Percentiles rank a stretch among this genome's conserved stretches.
These are phyloP conservation scores for Sporisorium scitamineum DNA, from an alignment of 1,284 basidiomycete species.

Conservation along the genomic window DNA sequence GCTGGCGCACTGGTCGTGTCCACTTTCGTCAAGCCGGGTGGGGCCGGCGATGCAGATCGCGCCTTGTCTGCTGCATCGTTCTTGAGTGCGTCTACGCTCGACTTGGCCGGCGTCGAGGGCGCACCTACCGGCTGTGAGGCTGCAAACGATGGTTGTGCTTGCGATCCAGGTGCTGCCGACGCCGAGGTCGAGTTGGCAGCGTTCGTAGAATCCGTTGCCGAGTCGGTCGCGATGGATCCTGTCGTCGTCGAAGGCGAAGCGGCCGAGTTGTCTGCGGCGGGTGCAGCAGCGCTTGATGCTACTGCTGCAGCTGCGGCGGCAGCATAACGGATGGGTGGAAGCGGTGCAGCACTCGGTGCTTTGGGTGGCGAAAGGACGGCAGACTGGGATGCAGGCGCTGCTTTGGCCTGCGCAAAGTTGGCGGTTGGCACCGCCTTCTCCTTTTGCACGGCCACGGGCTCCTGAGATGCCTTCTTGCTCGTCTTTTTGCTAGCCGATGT, in stretches of 20 bases:
- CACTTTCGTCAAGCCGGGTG: conserved; percentile 39
- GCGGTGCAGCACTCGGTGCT: conserved; percentile 57
- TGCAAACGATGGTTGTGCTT: conserved; percentile 8
- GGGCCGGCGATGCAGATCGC: conserved; percentile 42
- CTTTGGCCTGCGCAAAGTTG: conserved; percentile 77
- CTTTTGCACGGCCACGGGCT: conserved; percentile 48
- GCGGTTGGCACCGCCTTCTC: conserved; percentile 81
- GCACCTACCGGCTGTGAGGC: conserved; percentile 13
- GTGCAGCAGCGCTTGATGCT: conserved; percentile 37
- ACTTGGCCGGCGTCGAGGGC: conserved; percentile 26
- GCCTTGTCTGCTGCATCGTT: conserved; percentile 28
- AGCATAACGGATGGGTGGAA: conserved; percentile 85
- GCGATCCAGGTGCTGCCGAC: conserved; percentile 17
- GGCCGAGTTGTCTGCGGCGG: conserved; percentile 19
- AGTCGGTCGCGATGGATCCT: conserved; percentile 25
- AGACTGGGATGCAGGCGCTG: conserved; percentile 70
- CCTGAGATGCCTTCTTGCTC: conserved; percentile 50
- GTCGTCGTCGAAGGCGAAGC: conserved; percentile 38
- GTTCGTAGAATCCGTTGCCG: conserved; percentile 18
- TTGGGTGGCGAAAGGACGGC: conserved; percentile 57
- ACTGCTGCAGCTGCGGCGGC: conserved; percentile 86
- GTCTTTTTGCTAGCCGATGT: conserved; percentile 45
- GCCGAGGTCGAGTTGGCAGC: conserved; percentile 12
- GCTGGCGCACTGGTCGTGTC: conserved; percentile 15
- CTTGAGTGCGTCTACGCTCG: conserved; percentile 28